These are phyloP conservation scores for Schoenoplectus tabernaemontani DNA, from an alignment of 202 grass and related monocot genomes.

Conservation along the genomic window DNA sequence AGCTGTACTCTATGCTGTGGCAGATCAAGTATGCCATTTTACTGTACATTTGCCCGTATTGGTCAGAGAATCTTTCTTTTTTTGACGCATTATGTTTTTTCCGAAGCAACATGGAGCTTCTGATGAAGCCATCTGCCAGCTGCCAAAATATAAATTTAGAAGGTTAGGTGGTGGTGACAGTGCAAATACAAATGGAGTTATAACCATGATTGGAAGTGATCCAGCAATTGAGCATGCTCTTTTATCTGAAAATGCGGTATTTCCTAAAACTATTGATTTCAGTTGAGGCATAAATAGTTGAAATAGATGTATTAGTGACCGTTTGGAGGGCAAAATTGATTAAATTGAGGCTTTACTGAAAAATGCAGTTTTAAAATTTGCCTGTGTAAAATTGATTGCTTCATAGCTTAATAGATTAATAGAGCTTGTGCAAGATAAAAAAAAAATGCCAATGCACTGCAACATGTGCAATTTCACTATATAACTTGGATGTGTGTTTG, in stretches of 20 bases:
- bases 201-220: constrained; percentile 36
- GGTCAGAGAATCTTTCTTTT: background rate
- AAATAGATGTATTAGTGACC: background rate
- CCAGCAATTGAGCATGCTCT: constrained; percentile 24
- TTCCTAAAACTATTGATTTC: background rate
- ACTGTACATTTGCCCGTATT: background rate
- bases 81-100: background rate
- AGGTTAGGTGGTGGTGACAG: constrained; percentile 23
- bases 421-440: background rate
- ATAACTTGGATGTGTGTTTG: background rate
- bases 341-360: background rate
- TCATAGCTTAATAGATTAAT: background rate
- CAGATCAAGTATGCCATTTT: constrained; percentile 39
- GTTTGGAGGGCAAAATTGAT: background rate
- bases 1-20: constrained; percentile 40
- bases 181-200: constrained; percentile 14
- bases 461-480: background rate
- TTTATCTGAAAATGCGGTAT: constrained; percentile 29
- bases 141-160: constrained; percentile 33
- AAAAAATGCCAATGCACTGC: background rate
- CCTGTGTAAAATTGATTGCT: background rate
- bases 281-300: background rate
- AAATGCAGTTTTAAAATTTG: background rate
- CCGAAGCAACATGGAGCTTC: constrained; percentile 29
- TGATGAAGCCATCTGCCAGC: constrained; percentile 42